These are phyloP conservation scores for Priceomyces melissophilus DNA, from an alignment of 805 yeast genomes.

Conservation along the genomic window DNA sequence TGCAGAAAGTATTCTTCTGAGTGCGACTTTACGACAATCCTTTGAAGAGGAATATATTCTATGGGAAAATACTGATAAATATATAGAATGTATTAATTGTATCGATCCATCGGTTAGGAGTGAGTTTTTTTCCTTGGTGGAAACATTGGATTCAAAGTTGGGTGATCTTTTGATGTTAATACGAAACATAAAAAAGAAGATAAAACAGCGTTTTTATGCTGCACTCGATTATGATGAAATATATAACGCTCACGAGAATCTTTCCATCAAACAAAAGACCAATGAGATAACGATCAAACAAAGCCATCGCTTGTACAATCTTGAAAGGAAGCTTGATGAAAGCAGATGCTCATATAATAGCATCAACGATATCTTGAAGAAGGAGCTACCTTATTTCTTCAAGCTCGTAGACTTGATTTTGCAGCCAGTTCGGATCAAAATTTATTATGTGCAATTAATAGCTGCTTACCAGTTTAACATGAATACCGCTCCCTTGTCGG, in stretches of 20 bases:
- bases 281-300: constrained; percentile 30
- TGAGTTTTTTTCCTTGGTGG: constrained; percentile 10
- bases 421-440: constrained; percentile 25
- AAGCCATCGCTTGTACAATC: constrained; percentile 18
- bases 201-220: constrained; percentile 28
- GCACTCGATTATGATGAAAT: constrained; percentile 38
- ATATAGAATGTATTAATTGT: constrained; percentile 14
- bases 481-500: constrained; percentile 16
- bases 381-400: constrained; percentile 46
- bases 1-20: constrained; percentile 6
- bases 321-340: constrained; percentile 25
- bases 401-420: constrained; percentile 27
- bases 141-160: constrained; percentile 12
- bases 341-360: constrained; percentile 26
- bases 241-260: constrained; percentile 23
- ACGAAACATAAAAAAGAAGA: constrained; percentile 21
- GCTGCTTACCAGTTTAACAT: constrained; percentile 26
- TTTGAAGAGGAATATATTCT: constrained; percentile 11
- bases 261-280: constrained; percentile 33
- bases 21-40: constrained; percentile 4
- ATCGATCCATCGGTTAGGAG: constrained; percentile 11
- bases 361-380: constrained; percentile 37
- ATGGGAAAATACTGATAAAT: constrained; percentile 20
- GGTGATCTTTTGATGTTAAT: constrained; percentile 12
- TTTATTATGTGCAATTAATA: constrained; percentile 38